Conservation (phyloP, 805 yeast species). For the Candida ulmi region DNA sequence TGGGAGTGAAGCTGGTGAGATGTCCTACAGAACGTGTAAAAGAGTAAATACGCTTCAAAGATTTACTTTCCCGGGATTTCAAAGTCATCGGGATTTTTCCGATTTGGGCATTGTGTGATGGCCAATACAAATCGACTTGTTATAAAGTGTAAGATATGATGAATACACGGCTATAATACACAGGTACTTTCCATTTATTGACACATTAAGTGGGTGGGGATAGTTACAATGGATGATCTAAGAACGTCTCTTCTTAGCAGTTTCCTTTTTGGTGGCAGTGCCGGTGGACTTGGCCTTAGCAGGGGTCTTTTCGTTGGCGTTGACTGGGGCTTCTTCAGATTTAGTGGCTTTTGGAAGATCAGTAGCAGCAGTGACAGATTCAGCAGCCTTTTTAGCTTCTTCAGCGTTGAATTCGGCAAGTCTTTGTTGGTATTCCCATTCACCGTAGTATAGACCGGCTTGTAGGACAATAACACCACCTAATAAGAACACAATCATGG, state of each 20-base stretch:
- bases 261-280: conserved; percentile 5
- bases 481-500: conserved; percentile 65
- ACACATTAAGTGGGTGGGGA: too few relatives aligned
- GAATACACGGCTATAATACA: too few relatives aligned
- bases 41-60: too few relatives aligned
- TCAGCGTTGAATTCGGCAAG: conserved; percentile 26
- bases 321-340: conserved; percentile 5
- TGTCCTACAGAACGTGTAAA: too few relatives aligned
- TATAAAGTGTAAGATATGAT: too few relatives aligned
- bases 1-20: too few relatives aligned
- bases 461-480: conserved; percentile 82
- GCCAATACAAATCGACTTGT: too few relatives aligned
- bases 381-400: conserved; percentile 21
- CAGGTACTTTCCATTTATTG: too few relatives aligned
- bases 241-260: conserved; percentile 10
- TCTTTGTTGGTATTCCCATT: conserved; percentile 45
- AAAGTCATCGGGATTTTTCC: conserved; percentile 13
- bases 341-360: neutral
- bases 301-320: neutral
- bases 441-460: conserved; percentile 85
- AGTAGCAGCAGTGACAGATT: conserved; percentile 4
- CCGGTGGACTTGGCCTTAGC: neutral
- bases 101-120: conserved; percentile 2
- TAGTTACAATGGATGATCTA: conserved; percentile 1
- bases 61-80: too few relatives aligned